A percentile compares a stretch with the other conserved stretches of the same genome.
Conservation (phyloP, 2,329 filamentous ascomycete species). For the Pseudopyricularia javanii region DNA sequence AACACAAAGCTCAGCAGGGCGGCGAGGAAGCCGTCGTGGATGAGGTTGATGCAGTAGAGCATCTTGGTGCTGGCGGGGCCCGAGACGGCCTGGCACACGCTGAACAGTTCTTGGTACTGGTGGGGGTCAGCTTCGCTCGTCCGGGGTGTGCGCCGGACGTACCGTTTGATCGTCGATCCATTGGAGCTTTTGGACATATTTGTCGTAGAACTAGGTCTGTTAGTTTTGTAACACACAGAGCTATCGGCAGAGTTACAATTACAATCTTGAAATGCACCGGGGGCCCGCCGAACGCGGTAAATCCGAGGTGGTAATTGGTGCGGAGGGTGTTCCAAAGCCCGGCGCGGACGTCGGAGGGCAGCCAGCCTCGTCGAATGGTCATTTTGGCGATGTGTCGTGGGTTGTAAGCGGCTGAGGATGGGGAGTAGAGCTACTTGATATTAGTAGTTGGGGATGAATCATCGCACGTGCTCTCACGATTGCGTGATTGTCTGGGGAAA, state of each 20-base stretch:
- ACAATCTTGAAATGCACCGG: slow-evolving; percentile 59
- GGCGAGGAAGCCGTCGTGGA: slow-evolving; percentile 45
- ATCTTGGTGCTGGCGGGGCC: slow-evolving; percentile 62
- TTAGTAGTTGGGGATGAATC: no score
- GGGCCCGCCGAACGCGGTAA: slow-evolving; percentile 55
- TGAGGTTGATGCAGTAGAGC: slow-evolving; percentile 53
- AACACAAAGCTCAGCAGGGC: slow-evolving; percentile 48
- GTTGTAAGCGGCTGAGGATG: no score
- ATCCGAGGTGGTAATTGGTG: slow-evolving; percentile 47
- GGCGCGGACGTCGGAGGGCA: background rate
- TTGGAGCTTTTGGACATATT: slow-evolving; percentile 44
- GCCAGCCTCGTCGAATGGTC: background rate
- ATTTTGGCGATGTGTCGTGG: background rate
- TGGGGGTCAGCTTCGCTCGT: background rate
- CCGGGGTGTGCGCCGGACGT: slow-evolving; percentile 8
- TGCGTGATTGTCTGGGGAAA: no score
- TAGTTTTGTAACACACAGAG: background rate
- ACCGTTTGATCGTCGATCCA: slow-evolving; percentile 63
- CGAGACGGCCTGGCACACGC: slow-evolving; percentile 52
- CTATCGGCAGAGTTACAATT: slow-evolving; percentile 1
- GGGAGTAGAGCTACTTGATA: no score
- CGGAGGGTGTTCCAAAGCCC: background rate
- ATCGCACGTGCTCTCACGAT: no score
- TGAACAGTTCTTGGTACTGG: slow-evolving; percentile 62
- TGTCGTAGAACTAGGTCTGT: slow-evolving; percentile 34